These are phyloP conservation scores for Odontarrhena argentea DNA, from an alignment of 345 rosid species.

Conservation along the genomic window DNA sequence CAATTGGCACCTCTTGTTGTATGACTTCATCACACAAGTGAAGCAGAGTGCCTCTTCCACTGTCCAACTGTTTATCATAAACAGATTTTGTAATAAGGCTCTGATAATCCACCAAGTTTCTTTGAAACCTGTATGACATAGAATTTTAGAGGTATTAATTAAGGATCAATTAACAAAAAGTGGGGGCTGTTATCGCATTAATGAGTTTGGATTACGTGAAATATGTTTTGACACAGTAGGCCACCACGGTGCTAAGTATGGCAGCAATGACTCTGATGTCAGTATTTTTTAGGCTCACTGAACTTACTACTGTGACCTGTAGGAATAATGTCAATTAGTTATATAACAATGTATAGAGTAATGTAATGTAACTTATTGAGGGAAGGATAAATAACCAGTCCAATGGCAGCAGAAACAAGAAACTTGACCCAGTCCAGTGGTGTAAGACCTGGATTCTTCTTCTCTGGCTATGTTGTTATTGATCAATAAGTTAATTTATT, in stretches of 20 bases:
- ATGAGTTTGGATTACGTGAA: conserved; percentile 50
- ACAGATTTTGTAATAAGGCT: conserved; percentile 69
- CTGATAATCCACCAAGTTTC: conserved; percentile 69
- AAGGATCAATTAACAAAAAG: neutral
- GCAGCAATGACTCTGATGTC: conserved; percentile 69
- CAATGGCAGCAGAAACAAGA: conserved; percentile 68
- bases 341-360: too few species aligned
- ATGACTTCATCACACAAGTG: conserved; percentile 81
- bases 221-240: conserved; percentile 72
- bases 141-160: neutral
- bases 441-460: conserved; percentile 82
- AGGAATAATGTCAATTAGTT: too few species aligned
- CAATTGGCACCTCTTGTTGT: conserved; percentile 56
- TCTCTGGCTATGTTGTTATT: conserved; percentile 65
- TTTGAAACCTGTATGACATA: conserved; percentile 62
- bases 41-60: conserved; percentile 85
- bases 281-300: conserved; percentile 60
- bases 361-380: too few species aligned
- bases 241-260: conserved; percentile 61
- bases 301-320: conserved; percentile 62
- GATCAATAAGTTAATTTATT: conserved; percentile 5
- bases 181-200: conserved; percentile 4
- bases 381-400: conserved; percentile 50
- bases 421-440: conserved; percentile 92
- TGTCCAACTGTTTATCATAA: conserved; percentile 81